A percentile compares a stretch with the other conserved stretches of the same genome.
phyloP scores from a whole-genome alignment of 139 green algal species.

The Chlorella sp. region DNA sequence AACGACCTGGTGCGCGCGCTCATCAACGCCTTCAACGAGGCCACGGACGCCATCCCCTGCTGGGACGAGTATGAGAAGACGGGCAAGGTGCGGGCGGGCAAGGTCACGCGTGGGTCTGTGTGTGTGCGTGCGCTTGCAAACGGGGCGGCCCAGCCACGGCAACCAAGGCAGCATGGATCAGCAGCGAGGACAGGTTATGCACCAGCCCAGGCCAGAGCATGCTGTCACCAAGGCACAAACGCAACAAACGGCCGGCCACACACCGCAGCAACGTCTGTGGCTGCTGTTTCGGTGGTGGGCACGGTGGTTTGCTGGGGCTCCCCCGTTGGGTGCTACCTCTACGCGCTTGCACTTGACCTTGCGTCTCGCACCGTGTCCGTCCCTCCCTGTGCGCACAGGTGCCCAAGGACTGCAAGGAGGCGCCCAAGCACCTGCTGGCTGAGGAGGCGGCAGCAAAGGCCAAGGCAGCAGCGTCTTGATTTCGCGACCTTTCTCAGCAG shows the following conservation, averaged over 20 bases:
- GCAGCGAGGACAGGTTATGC: no score
- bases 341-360: not conserved
- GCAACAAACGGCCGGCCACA: no score
- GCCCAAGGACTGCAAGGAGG: slow-evolving; percentile 4
- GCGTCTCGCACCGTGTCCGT: not conserved
- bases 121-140: not conserved
- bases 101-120: not conserved
- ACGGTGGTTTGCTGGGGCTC: no score
- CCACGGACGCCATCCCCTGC: slow-evolving; percentile 52
- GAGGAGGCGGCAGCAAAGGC: not conserved
- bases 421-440: slow-evolving; percentile 5
- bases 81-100: slow-evolving; percentile 29
- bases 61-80: slow-evolving; percentile 73
- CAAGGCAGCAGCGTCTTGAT: slow-evolving; percentile 6
- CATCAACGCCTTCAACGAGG: slow-evolving; percentile 58
- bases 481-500: no score
- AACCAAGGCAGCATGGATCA: no score
- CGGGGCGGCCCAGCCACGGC: not conserved
- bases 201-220: no score
- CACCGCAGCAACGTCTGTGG: not conserved
- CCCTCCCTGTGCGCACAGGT: not conserved
- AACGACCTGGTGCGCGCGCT: slow-evolving; percentile 75
- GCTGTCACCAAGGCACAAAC: no score
- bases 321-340: no score
- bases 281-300: not conserved